These are phyloP conservation scores for Poronia punctata DNA, from an alignment of 495 filamentous ascomycete genomes.

Conservation along the genomic window DNA sequence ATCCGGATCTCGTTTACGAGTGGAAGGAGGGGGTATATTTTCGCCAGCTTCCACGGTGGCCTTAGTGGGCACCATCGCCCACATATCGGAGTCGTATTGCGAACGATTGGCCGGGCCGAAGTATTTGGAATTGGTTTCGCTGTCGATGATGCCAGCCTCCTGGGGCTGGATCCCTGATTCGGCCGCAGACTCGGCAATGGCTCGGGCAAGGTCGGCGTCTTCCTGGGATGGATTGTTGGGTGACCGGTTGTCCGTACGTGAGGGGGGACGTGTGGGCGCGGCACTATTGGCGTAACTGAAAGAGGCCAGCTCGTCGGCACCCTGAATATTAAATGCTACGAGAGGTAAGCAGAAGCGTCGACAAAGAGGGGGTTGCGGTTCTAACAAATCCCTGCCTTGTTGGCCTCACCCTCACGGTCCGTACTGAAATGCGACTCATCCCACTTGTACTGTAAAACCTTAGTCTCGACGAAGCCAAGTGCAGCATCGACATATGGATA, in stretches of 20 bases:
- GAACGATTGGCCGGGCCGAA: slow-evolving; percentile 70
- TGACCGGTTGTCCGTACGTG: slow-evolving; percentile 50
- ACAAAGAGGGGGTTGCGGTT: slow-evolving; percentile 1
- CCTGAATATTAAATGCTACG: slow-evolving; percentile 52
- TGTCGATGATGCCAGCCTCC: slow-evolving; percentile 35
- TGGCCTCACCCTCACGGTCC: slow-evolving; percentile 35
- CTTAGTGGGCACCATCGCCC: slow-evolving; percentile 61
- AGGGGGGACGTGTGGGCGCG: slow-evolving; percentile 66
- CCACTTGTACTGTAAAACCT: slow-evolving; percentile 35
- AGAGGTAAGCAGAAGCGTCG: slow-evolving; percentile 7
- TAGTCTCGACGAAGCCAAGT: slow-evolving; percentile 5
- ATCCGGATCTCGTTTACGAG: slow-evolving; percentile 51
- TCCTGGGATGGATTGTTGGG: slow-evolving; percentile 42
- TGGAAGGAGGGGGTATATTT: slow-evolving; percentile 27
- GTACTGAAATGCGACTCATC: slow-evolving; percentile 39
- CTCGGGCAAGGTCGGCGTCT: slow-evolving; percentile 49
- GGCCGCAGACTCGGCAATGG: slow-evolving; percentile 29
- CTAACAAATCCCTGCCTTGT: slow-evolving; percentile 26
- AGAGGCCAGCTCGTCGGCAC: slow-evolving; percentile 42
- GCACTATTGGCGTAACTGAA: slow-evolving; percentile 24
- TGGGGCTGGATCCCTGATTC: slow-evolving; percentile 35
- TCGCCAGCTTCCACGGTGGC: slow-evolving; percentile 25
- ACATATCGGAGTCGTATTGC: slow-evolving; percentile 63
- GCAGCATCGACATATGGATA: background rate
- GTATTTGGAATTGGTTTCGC: slow-evolving; percentile 25